Base-by-base conservation (phyloP, 495 filamentous ascomycete species). In the Staphylotrichum tortipilum region DNA sequence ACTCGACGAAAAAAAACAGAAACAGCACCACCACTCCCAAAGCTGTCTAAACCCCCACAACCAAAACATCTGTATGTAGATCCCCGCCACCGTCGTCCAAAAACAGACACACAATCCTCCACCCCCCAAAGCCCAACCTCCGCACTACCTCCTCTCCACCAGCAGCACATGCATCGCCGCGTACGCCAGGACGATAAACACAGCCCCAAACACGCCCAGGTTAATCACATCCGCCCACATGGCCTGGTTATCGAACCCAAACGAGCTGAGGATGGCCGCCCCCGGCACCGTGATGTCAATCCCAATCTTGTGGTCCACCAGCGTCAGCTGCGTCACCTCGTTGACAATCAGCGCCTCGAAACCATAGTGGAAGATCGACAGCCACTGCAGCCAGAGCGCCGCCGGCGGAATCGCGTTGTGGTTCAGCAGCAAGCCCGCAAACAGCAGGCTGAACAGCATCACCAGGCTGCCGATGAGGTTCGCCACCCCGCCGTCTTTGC, bases 281-380 rank as follows among this genome's bases (percentile, higher is more conserved):
- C 92, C 92, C 0, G 92, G 92, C 0, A 99, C 89, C 55, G 91
- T 89, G 42, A 99, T 99, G 59, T 97, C 86, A 3, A 99, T 77
- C 3, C 92, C 92, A 56, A 88, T 92, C 66, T 96, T 92, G 62
- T 94, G 81, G 59, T 99, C 94, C 40, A 89, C 78, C 50, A 99
- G 77, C 2, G 84, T 88, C 51, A 97, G 73, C 64, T 84, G 88
- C n/a, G 82, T 81, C 43, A 96, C 92, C 69, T 99, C 92, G 64
- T 99, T 99, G 60, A 99, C 92, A 51, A 97, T 92, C 19, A 99
- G 77, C 3, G 87, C 85, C 72, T 96, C 92, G 57, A 99, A 97
- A 3, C 83, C 92, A 62, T 95, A 99, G 64, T 99, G 92, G 80
- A 97, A 99, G 55, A 99, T 99, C 17, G 89, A 95, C n/a, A 96